Conservation (phyloP, 163 green algal species). For the Chlorella variabilis region DNA sequence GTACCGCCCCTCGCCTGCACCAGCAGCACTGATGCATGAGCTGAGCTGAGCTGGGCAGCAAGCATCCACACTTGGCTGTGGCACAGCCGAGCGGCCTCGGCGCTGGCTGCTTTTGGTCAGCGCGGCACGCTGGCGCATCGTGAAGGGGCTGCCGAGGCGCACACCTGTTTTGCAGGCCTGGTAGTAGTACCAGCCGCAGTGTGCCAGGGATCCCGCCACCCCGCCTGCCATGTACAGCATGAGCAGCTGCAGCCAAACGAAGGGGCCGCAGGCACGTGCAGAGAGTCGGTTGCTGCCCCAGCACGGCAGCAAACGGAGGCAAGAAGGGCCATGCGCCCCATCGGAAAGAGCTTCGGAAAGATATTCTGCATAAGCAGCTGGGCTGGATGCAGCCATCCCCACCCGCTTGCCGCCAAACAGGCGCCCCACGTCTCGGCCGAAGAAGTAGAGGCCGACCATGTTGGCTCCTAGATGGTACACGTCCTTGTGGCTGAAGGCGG, state of each 20-base stretch:
- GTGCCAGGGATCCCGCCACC: constrained; percentile 47
- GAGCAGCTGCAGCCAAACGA: constrained; percentile 34
- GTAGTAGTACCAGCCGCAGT: constrained; percentile 47
- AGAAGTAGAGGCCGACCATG: constrained; percentile 68
- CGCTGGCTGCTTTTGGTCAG: too few relatives aligned
- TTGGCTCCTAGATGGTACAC: constrained; percentile 56
- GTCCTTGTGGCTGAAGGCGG: constrained; percentile 59
- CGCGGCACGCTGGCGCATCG: too few relatives aligned
- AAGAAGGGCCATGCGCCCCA: neutral
- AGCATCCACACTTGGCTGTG: too few relatives aligned
- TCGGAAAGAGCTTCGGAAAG: neutral
- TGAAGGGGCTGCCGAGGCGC: too few relatives aligned
- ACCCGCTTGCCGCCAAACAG: constrained; percentile 50
- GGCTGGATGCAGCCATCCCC: neutral
- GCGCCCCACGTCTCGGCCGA: constrained; percentile 41
- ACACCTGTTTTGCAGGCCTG: neutral
- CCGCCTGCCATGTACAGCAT: constrained; percentile 56
- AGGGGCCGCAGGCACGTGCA: neutral
- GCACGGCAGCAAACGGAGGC: too few relatives aligned
- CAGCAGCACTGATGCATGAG: neutral
- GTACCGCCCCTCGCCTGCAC: neutral
- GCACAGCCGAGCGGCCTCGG: too few relatives aligned
- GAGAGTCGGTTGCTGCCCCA: neutral
- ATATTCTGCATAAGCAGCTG: too few relatives aligned
- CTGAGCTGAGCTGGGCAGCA: neutral